Conservation (phyloP, 2,329 filamentous ascomycete species). For the Penicillium sp. region DNA sequence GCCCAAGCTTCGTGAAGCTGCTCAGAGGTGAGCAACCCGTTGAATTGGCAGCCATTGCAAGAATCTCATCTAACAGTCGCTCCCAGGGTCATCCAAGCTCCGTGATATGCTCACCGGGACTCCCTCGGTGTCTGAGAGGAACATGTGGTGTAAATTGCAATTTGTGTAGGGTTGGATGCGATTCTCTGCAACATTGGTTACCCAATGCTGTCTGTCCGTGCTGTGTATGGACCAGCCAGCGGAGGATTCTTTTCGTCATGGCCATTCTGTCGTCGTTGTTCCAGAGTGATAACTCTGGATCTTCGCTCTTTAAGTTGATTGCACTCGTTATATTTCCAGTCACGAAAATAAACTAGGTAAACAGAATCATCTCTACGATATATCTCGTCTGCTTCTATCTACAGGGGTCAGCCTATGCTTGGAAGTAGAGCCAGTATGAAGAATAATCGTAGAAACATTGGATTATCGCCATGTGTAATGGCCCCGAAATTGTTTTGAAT, state of each 20-base stretch:
- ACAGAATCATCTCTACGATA: not conserved
- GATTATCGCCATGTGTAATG: not conserved
- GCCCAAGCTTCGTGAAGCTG: constrained; percentile 34
- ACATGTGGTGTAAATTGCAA: constrained; percentile 27
- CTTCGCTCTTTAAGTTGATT: constrained; percentile 16
- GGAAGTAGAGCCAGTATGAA: too few species aligned
- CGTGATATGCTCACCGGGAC: constrained; percentile 31
- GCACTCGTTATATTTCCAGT: constrained; percentile 9
- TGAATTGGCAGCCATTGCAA: too few species aligned
- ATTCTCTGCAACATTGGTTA: constrained; percentile 19
- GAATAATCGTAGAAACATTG: not conserved
- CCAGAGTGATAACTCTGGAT: constrained; percentile 10
- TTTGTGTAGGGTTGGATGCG: constrained; percentile 27
- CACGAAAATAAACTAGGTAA: not conserved
- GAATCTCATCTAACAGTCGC: not conserved
- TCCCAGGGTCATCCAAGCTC: constrained; percentile 43
- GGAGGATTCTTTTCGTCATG: constrained; percentile 10
- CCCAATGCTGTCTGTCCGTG: constrained; percentile 12
- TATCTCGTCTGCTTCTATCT: too few species aligned
- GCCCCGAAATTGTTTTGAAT: not conserved
- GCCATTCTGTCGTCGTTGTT: constrained; percentile 12
- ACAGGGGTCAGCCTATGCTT: too few species aligned
- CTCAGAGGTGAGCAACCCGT: constrained; percentile 32
- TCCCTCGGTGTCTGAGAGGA: constrained; percentile 23
- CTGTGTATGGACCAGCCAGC: constrained; percentile 9